These are phyloP conservation scores for Zygosaccharomyces pseudobailii DNA, from an alignment of 1,139 yeast genomes.

Conservation along the genomic window DNA sequence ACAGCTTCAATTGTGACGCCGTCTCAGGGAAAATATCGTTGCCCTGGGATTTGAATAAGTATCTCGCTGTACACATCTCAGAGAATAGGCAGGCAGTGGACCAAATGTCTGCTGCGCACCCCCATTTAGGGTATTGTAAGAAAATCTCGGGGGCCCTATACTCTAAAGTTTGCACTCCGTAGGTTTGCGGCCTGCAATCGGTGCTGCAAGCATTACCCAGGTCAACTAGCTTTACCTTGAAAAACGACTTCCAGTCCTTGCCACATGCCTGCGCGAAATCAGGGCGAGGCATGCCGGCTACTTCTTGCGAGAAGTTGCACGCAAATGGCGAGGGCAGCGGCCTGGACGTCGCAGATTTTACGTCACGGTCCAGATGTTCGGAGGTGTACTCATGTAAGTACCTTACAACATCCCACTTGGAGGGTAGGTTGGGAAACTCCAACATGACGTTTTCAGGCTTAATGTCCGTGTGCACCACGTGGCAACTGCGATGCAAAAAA, in stretches of 20 bases:
- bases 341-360: conserved; percentile 29
- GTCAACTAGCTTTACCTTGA: conserved; percentile 66
- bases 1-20: conserved; percentile 2
- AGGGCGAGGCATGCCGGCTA: conserved; percentile 71
- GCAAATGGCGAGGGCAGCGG: conserved; percentile 47
- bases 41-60: conserved; percentile 62
- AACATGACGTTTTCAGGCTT: conserved; percentile 87
- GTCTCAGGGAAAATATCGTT: conserved; percentile 23
- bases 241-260: conserved; percentile 44
- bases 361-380: not conserved
- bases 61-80: conserved; percentile 81
- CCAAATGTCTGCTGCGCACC: conserved; percentile 82
- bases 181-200: not conserved
- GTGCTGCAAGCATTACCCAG: conserved; percentile 72
- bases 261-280: conserved; percentile 72
- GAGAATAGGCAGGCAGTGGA: conserved; percentile 76
- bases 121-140: conserved; percentile 66
- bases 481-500: conserved; percentile 77
- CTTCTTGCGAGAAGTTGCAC: conserved; percentile 50
- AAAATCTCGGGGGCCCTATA: conserved; percentile 66
- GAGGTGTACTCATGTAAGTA: conserved; percentile 39
- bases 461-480: conserved; percentile 86
- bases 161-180: conserved; percentile 2
- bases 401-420: conserved; percentile 53
- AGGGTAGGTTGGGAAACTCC: conserved; percentile 48